Evolutionary conservation across 2,329 filamentous ascomycete species (phyloP).

Genomic region (Exophiala spinifera): DNA sequence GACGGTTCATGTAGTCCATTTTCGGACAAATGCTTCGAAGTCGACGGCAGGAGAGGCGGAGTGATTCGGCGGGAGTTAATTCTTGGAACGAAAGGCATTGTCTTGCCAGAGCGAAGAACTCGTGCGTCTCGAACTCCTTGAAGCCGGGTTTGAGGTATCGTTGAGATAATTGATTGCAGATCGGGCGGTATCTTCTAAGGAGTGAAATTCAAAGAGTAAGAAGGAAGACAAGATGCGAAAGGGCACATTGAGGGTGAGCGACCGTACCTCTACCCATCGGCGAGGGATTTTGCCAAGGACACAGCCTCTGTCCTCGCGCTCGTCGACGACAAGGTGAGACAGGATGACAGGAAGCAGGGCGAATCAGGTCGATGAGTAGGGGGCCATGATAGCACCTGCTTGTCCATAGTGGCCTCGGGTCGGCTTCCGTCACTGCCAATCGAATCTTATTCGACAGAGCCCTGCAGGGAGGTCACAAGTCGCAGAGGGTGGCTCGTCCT

Average conservation of each 20-base stretch:
- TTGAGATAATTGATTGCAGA: conserved; percentile 2
- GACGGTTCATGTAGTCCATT: not conserved
- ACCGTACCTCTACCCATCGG: conserved; percentile 4
- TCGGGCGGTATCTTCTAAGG: not conserved
- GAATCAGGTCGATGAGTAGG: conserved; percentile 3
- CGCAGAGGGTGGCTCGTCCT: not conserved
- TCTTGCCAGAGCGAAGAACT: not conserved
- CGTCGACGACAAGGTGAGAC: not conserved
- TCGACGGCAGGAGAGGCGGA: not conserved
- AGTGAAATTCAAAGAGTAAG: conserved; percentile 1
- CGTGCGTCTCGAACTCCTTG: conserved; percentile 1
- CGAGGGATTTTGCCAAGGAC: conserved; percentile 1
- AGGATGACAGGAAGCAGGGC: not conserved
- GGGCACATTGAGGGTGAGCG: not conserved
- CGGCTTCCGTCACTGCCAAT: not conserved
- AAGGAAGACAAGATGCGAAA: conserved; percentile 1
- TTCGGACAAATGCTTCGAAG: not conserved
- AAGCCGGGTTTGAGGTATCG: conserved; percentile 1
- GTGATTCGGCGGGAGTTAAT: not conserved
- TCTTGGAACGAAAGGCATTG: not conserved
- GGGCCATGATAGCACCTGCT: not conserved
- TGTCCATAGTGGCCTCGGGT: not conserved
- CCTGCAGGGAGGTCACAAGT: conserved; percentile 1
- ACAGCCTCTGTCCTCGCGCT: conserved; percentile 4
- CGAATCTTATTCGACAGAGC: conserved; percentile 4